Evolutionary conservation across 768 basidiomycete species (phyloP), one percentile per base, ranked within the genome.

Genomic region (Tylopilus felleus): DNA sequence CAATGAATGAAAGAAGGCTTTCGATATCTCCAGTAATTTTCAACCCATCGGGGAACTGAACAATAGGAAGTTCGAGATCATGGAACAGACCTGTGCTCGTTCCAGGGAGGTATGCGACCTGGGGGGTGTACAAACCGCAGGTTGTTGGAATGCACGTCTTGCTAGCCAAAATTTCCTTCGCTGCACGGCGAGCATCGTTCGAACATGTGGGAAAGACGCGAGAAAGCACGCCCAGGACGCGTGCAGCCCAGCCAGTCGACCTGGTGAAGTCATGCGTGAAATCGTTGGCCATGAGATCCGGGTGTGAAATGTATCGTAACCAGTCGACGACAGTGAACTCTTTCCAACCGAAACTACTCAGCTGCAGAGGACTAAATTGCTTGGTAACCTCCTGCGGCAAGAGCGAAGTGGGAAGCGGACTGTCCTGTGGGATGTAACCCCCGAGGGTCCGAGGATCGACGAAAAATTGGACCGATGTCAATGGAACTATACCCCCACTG

Each of bases 21-120:
- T 96, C 93, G 58, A 91, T 65, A 5, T 75, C 69, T 0, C 85
- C 86, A 65, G 90, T 92, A 59, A 93, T 74, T 0, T 67, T 49
- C 1, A 72, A 60, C 2, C 81, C 83, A 5, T 85, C 88, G 1
- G 90, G 80, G 39, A 97, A 73, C 2, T 74, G 79, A 6, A 94
- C 84, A n/a, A 38, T 2, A 8, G 38, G 38, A 38, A 38, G 38
- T 2, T 38, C 38, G n/a, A 38, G 38, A 5, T 38, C 38, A 8
- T 19, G 7, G 19, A 38, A 38, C n/a, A 38, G 38, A n/a, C n/a
- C 19, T n/a, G 19, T 19, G 38, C 19, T 38, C 8, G n/a, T 10
- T 5, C 19, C 19, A 7, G 38, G 38, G 19, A 38, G 19, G 9
- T 38, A 38, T 7, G 38, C 19, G 38, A 38, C n/a, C 38, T n/a